Percentiles rank a stretch among this genome's conserved stretches.
Conservation (phyloP, 352 stramenopile species). For the Bremia lactucae region DNA sequence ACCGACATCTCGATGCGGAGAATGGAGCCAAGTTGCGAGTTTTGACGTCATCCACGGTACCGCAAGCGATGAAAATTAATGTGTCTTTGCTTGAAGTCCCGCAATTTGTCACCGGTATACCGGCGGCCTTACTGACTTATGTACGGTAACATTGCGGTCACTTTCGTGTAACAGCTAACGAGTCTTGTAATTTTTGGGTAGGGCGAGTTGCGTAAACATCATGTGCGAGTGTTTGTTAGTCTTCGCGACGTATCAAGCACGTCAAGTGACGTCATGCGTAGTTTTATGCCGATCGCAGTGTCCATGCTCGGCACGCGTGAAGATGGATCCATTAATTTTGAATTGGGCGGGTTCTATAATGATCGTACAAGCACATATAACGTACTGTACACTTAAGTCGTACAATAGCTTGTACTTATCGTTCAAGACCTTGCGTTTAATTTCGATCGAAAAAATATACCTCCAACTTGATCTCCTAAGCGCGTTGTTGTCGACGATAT, state of each 20-base stretch:
- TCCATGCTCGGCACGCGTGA: conserved; percentile 18
- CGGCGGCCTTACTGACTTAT: conserved; percentile 48
- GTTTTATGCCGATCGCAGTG: conserved; percentile 31
- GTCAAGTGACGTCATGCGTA: conserved; percentile 30
- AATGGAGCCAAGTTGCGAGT: conserved; percentile 29
- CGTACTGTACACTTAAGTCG: conserved; percentile 53
- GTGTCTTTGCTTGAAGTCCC: conserved; percentile 42
- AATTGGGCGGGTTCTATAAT: too few species aligned
- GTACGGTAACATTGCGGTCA: conserved; percentile 12
- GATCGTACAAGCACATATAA: conserved; percentile 19
- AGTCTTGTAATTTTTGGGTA: conserved; percentile 11
- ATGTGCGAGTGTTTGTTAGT: conserved; percentile 46
- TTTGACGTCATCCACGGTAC: conserved; percentile 29
- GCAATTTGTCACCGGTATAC: conserved; percentile 40
- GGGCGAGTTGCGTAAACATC: conserved; percentile 42
- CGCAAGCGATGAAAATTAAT: conserved; percentile 18
- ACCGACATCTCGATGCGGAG: conserved; percentile 17
- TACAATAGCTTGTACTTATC: too few species aligned
- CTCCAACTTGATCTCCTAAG: too few species aligned
- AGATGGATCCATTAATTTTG: too few species aligned
- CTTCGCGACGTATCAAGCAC: conserved; percentile 33
- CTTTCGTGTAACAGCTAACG: not conserved
- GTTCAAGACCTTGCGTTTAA: too few species aligned
- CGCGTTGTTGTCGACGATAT: too few species aligned
- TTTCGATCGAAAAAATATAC: too few species aligned